Base-by-base conservation (phyloP, 805 yeast species). In the Ascoidea tarda region DNA sequence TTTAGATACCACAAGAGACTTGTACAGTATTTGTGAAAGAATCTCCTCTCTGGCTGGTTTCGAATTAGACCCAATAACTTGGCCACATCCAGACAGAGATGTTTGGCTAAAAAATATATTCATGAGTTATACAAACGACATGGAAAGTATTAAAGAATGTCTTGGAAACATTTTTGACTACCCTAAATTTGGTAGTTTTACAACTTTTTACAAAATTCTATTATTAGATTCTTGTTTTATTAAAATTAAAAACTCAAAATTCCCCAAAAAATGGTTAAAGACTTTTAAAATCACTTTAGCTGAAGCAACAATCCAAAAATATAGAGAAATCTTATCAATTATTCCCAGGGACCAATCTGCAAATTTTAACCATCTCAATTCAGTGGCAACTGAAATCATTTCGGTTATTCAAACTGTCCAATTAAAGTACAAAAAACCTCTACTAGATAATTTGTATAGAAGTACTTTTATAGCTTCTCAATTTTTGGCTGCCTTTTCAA, bases 271-370 rank as follows among this genome's bases (percentile, higher is more conserved):
- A 55, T 78, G 82, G 76, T 54, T 65, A 21, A 65, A 61, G 55
- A 60, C 59, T 49, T 56, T 78, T 8, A 66, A 62, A 44, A 65
- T 63, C 46, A 58, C 69, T 0, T 58, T 77, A 5, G 61, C 68
- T 33, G 61, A 64, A 2, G 68, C 75, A 0, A 72, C 78, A 5
- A 78, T 73, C 53, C 58, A 59, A 8, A 72, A 70, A 55, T 77
- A 77, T 54, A 69, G 72, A 42, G 63, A 67, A 1, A 55, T 74
- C 6, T 61, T 77, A 21, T 68, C 72, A 3, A 65, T 65, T 5
- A 67, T 85, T n/a, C 93, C 95, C 0, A 68, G 84, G 32, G 79
- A 76, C 60, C 69, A 71, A 46, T 69, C 80, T 0, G 62, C 84
- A 6, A 77, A 72, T 46, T 66, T 82, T 2, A 60, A 71, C 32